Base-by-base conservation (phyloP, 148 eudicot species). In the Vaccinium corymbosum region DNA sequence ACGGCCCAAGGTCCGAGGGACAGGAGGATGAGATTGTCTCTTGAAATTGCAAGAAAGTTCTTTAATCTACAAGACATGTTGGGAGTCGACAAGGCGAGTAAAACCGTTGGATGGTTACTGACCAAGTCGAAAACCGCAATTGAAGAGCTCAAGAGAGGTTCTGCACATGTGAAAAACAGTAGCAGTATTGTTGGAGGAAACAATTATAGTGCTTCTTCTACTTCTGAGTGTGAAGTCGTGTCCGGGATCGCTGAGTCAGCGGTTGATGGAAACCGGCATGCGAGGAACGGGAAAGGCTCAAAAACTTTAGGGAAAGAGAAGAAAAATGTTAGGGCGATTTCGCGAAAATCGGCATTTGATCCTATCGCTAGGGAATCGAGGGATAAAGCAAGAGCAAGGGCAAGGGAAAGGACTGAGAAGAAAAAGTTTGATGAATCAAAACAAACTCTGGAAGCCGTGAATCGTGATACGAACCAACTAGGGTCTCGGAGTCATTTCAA, bases 21-120 rank as follows among this genome's bases (percentile, higher is more conserved):
- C 87, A 80, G 97, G 42, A 85, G 97, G 79, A 91, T 94, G 95
- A 88, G 97, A 57, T 82, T 94, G 50, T 94, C 97, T 17, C 91
- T 92, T 64, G 90, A 89, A 17, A 93, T 94, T 52, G 95, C 95
- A 22, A 78, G 90, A 7, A 83, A 84, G 29, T 94, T 94, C 56
- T 94, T 94, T 52, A 74, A 80, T 83, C 85, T 94, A 29, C 97
- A 94, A 82, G 97, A 94, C 86, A 48, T 83, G 84, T 80, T 94
- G 80, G 90, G 93, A 22, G 90, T 68, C 85, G 94, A 92, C 62
- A 94, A 92, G 83, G 90, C 93, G 15, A 94, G 97, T 85, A 84
- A 83, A 42, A 94, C 97, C 0, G 89, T 92, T 2, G 91, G 91
- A 11, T 94, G 97, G 97, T 81, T 94, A 87, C 83, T 92, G 3